Percentiles rank a stretch among this genome's conserved stretches.
Conservation (phyloP, 1,284 basidiomycete species). For the Pseudozyma tsukubaensis region DNA sequence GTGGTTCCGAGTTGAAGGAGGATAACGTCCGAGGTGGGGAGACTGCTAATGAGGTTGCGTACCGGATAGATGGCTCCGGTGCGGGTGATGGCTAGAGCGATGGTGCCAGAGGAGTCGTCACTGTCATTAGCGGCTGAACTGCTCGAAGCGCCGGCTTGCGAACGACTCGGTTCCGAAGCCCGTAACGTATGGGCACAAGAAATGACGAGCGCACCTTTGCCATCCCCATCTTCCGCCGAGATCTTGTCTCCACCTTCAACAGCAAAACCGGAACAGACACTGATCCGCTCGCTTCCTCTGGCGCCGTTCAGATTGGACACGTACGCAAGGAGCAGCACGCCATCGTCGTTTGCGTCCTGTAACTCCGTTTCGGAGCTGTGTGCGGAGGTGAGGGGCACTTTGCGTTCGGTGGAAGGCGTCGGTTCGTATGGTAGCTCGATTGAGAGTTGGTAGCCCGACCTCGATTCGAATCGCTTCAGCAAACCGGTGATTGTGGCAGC, state of each 20-base stretch:
- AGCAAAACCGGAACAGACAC: slow-evolving; percentile 76
- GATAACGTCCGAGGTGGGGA: slow-evolving; percentile 76
- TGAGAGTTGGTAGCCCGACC: slow-evolving; percentile 52
- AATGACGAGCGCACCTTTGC: slow-evolving; percentile 71
- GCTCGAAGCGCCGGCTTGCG: slow-evolving; percentile 30
- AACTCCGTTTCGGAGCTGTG: slow-evolving; percentile 51
- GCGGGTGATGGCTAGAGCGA: slow-evolving; percentile 68
- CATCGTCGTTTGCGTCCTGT: slow-evolving; percentile 67
- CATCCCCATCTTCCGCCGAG: slow-evolving; percentile 57
- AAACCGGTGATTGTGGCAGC: slow-evolving; percentile 29
- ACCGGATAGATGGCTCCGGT: slow-evolving; percentile 71
- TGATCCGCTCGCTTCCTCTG: slow-evolving; percentile 72
- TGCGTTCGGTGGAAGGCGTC: slow-evolving; percentile 46
- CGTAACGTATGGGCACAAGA: slow-evolving; percentile 77
- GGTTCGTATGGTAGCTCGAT: slow-evolving; percentile 66
- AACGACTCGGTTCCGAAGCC: slow-evolving; percentile 58
- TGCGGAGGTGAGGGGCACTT: slow-evolving; percentile 54
- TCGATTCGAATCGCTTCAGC: slow-evolving; percentile 33
- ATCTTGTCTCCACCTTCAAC: slow-evolving; percentile 68
- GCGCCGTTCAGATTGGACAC: slow-evolving; percentile 68
- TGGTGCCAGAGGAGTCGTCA: slow-evolving; percentile 23
- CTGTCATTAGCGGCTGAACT: neutral
- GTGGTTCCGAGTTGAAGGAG: slow-evolving; percentile 55
- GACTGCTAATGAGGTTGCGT: slow-evolving; percentile 73
- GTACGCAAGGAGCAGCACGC: slow-evolving; percentile 76